Conservation (phyloP, 345 rosid species). For the Eucalyptus erythrocorys region DNA sequence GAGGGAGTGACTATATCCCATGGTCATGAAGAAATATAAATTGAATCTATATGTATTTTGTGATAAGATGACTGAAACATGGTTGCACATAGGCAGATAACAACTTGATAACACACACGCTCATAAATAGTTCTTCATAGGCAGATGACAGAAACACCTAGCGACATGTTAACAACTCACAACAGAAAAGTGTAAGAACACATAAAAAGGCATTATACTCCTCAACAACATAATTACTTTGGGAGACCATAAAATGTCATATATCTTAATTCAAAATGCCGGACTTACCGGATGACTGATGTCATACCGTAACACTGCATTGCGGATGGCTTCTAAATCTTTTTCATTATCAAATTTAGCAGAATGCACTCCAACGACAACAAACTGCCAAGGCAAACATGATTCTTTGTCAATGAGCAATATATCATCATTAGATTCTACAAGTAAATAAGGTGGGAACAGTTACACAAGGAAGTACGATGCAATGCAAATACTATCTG, state of each 20-base stretch:
- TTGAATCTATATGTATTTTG: no score
- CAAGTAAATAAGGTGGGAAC: background rate
- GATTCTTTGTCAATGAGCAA: background rate
- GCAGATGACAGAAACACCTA: background rate
- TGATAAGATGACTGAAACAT: background rate
- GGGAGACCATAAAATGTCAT: background rate
- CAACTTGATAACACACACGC: background rate
- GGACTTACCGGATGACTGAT: constrained; percentile 74
- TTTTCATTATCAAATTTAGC: constrained; percentile 97
- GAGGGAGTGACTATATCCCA: background rate
- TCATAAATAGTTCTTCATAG: background rate
- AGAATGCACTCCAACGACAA: constrained; percentile 95
- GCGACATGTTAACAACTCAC: background rate
- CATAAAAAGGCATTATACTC: background rate
- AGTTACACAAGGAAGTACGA: background rate
- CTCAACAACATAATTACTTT: background rate
- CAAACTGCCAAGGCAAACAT: constrained; percentile 34
- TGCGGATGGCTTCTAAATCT: constrained; percentile 89
- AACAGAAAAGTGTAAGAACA: background rate
- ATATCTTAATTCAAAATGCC: background rate
- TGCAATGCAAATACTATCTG: background rate
- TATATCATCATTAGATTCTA: background rate
- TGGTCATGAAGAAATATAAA: background rate
- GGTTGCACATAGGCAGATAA: background rate
- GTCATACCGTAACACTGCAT: constrained; percentile 78